Evolutionary conservation across 169 alveolate species (phyloP), one percentile per base, ranked within the genome.

Genomic region (Cryptosporidium canis): DNA sequence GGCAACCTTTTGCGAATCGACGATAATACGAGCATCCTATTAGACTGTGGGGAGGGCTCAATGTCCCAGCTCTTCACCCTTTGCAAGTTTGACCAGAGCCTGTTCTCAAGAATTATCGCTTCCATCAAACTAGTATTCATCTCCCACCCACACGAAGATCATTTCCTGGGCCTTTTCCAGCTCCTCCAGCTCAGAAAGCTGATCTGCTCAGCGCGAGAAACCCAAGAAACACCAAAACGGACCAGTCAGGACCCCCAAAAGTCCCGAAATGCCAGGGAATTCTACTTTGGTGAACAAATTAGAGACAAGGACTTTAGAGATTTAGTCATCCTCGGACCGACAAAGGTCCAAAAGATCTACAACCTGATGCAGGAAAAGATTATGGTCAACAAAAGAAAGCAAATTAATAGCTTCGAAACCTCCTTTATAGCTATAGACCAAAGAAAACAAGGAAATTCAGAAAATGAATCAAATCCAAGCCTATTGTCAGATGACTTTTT

Each of bases 21-120:
- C 66, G 45, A 83, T 53, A 85, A 82, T 66, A 83, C 93, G 91
- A 95, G 95, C 67, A 66, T 96, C 43, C 84, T 94, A 29, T 92
- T 96, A 53, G 98, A 96, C 84, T 94, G 95, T 48, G 98, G 98
- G 1, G 98, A 95, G 82, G 98, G 98, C 0, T 93, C 97, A 0
- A 90, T 95, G 51, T 94, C 93, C 56, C 98, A 96, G 92, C 67
- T 96, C 31, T 91, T 85, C 64, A 90, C 82, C 85, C 92, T 90
- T 83, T 92, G 85, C 64, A 90, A 91, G 41, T 85, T 27, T 61
- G 53, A 67, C 7, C 31, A 2, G 7, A 47, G 37, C 37, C n/a
- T 43, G 21, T 55, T 84, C 33, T 68, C 31, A 3, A 41, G 56
- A 35, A 43, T 41, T 44, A 64, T 58, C 39, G 64, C 63, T 37